Evolutionary conservation across 441 rosid genomes (phyloP).

Genomic region (Brassica balearica): DNA sequence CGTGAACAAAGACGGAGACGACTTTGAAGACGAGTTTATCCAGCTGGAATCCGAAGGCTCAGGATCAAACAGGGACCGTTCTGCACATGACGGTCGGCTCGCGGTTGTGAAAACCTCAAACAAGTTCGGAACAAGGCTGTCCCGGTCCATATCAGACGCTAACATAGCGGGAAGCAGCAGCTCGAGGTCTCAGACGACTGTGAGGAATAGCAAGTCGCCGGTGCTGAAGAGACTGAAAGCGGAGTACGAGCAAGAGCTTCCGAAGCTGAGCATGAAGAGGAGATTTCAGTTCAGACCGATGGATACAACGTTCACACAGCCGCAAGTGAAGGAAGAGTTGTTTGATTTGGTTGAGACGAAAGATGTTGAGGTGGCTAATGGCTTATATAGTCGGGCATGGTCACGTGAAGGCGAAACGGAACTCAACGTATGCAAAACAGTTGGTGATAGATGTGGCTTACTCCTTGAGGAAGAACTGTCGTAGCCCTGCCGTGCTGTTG

Average conservation of each 20-base stretch:
- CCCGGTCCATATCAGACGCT: conserved; percentile 52
- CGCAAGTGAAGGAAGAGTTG: conserved; percentile 73
- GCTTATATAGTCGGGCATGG: conserved; percentile 71
- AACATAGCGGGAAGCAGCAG: conserved; percentile 46
- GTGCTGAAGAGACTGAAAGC: conserved; percentile 59
- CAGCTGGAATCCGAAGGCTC: conserved; percentile 84
- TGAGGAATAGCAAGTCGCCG: conserved; percentile 67
- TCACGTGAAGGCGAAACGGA: conserved; percentile 71
- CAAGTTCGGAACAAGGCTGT: conserved; percentile 73
- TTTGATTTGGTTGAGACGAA: conserved; percentile 75
- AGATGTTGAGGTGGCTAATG: conserved; percentile 64
- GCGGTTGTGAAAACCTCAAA: conserved; percentile 83
- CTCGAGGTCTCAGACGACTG: conserved; percentile 44
- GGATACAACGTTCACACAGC: conserved; percentile 59
- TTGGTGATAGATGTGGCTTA: conserved; percentile 63
- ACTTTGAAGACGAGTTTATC: conserved; percentile 85
- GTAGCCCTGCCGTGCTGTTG: conserved; percentile 75
- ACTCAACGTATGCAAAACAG: conserved; percentile 70
- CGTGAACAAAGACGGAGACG: conserved; percentile 67
- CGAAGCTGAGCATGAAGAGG: conserved; percentile 51
- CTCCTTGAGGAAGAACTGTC: conserved; percentile 84
- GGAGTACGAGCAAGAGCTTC: conserved; percentile 69
- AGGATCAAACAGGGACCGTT: conserved; percentile 53
- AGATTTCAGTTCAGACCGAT: conserved; percentile 60
- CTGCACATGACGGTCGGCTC: conserved; percentile 66